These are phyloP conservation scores for Xylariaceae sp. DNA, from an alignment of 2,329 filamentous ascomycete genomes.

Conservation along the genomic window DNA sequence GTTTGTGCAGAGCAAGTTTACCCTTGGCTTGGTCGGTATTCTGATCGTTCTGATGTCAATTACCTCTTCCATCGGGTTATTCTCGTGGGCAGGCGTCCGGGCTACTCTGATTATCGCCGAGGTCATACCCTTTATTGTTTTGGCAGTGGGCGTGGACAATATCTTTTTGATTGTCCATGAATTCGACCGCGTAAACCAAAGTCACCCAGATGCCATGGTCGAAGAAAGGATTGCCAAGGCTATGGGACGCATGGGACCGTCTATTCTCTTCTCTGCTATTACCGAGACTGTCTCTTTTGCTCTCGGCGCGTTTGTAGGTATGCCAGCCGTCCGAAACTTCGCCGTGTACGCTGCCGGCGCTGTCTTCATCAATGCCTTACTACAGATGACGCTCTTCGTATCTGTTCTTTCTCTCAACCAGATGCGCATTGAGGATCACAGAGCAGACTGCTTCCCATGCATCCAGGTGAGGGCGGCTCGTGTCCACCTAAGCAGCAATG, in stretches of 20 bases:
- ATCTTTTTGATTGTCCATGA: conserved; percentile 99
- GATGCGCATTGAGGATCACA: conserved; percentile 78
- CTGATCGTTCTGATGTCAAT: conserved; percentile 97
- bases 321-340: conserved; percentile 97
- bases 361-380: conserved; percentile 92
- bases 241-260: conserved; percentile 93
- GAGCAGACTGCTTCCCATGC: conserved; percentile 90
- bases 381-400: conserved; percentile 96
- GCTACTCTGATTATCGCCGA: conserved; percentile 97
- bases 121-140: conserved; percentile 94
- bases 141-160: conserved; percentile 96
- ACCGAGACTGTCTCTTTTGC: conserved; percentile 94
- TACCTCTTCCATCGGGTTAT: conserved; percentile 87
- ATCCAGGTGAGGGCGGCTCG: conserved; percentile 73
- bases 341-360: conserved; percentile 94
- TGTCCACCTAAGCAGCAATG: conserved; percentile 61
- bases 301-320: conserved; percentile 87
- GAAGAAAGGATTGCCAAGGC: conserved; percentile 82
- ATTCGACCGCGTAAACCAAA: conserved; percentile 90
- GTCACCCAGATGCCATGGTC: conserved; percentile 82
- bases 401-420: conserved; percentile 91
- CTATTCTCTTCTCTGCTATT: conserved; percentile 89
- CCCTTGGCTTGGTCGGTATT: conserved; percentile 90
- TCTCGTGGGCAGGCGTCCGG: conserved; percentile 87
- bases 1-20: conserved; percentile 94